phyloP scores from a whole-genome alignment of 805 yeast species.

The Wickerhamomyces queroliae region DNA sequence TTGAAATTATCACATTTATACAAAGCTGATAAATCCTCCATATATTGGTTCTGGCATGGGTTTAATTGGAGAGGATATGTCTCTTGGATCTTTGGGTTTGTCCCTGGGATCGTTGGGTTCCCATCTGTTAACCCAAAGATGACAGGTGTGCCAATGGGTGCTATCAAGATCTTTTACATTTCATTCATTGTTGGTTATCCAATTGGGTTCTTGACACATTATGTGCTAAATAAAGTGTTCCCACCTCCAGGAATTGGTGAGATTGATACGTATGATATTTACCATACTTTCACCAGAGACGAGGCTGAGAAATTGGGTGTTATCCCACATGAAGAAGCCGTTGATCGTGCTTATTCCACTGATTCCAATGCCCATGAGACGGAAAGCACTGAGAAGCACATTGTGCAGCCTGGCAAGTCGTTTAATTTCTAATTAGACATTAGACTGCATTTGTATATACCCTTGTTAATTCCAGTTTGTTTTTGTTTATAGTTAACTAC shows the following conservation, averaged over 20 bases:
- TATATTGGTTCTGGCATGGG: constrained; percentile 39
- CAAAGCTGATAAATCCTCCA: constrained; percentile 25
- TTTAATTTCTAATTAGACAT: too few species aligned
- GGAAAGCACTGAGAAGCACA: too few species aligned
- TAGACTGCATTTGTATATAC: too few species aligned
- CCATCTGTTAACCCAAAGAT: constrained; percentile 23
- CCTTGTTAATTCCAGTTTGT: too few species aligned
- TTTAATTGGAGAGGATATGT: constrained; percentile 35
- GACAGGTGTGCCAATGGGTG: constrained; percentile 19
- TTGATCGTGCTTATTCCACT: too few species aligned
- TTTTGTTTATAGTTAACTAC: too few species aligned
- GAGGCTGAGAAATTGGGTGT: constrained; percentile 29
- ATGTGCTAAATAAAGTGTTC: constrained; percentile 16
- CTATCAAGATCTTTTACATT: constrained; percentile 21
- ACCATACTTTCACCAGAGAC: constrained; percentile 26
- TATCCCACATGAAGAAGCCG: constrained; percentile 17
- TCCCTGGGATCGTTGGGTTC: constrained; percentile 39
- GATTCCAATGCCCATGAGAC: too few species aligned
- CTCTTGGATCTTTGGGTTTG: constrained; percentile 33
- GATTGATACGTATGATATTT: constrained; percentile 28
- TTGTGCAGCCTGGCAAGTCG: too few species aligned
- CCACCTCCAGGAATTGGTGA: constrained; percentile 26
- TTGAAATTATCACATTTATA: constrained; percentile 37
- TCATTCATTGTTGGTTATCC: constrained; percentile 22
- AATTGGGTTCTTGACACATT: constrained; percentile 19